Evolutionary conservation across 257 asterid genomes (phyloP).

Genomic region (Solanum sitiens): DNA sequence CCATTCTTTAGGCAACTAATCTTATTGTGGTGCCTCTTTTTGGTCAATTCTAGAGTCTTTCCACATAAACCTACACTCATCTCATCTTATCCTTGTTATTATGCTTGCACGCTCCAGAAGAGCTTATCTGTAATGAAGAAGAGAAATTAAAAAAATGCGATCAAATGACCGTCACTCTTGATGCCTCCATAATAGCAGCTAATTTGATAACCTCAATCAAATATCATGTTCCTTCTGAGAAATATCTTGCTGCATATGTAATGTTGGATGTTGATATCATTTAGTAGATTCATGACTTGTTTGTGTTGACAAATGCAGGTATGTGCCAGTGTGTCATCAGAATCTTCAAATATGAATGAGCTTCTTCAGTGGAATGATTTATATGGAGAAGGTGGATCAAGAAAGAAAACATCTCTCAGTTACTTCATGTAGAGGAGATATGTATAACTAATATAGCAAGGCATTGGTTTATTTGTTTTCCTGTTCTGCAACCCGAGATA

Average conservation of each 20-base stretch:
- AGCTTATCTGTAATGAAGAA: neutral
- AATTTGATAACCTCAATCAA: neutral
- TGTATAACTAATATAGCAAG: neutral
- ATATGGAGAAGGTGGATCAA: slow-evolving; percentile 82
- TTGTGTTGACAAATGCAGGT: slow-evolving; percentile 30
- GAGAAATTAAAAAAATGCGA: neutral
- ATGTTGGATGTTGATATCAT: neutral
- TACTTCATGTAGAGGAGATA: slow-evolving; percentile 43
- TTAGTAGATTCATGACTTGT: neutral
- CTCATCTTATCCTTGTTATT: neutral
- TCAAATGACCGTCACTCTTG: neutral
- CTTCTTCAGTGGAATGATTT: slow-evolving; percentile 70
- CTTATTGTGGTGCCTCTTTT: too few species aligned
- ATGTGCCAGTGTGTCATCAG: slow-evolving; percentile 65
- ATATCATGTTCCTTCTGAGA: neutral
- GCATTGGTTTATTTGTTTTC: neutral
- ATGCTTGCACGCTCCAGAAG: neutral
- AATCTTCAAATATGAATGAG: slow-evolving; percentile 63
- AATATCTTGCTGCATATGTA: neutral
- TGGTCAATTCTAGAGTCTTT: too few species aligned
- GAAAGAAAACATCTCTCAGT: slow-evolving; percentile 58
- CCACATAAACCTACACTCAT: too few species aligned
- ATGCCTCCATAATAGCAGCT: neutral
- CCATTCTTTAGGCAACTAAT: neutral
- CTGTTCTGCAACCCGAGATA: neutral